These are phyloP conservation scores for Gnomoniopsis smithogilvyi DNA, from an alignment of 2,329 filamentous ascomycete species.

Conservation along the genomic window DNA sequence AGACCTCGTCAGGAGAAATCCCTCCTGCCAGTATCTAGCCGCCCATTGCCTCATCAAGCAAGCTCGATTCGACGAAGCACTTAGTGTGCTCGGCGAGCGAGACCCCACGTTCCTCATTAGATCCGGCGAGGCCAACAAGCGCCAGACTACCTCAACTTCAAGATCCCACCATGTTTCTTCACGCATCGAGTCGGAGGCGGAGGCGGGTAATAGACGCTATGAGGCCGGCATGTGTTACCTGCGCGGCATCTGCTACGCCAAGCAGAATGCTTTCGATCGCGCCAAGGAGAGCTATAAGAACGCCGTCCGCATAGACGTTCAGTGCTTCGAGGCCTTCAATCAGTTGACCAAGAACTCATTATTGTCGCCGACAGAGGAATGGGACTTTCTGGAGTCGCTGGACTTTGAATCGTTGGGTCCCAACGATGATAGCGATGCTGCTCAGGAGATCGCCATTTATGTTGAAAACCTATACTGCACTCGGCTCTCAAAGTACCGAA, in stretches of 20 bases:
- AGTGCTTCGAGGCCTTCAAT: slow-evolving; percentile 97
- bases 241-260: slow-evolving; percentile 88
- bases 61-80: slow-evolving; percentile 82
- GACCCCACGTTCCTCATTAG: slow-evolving; percentile 84
- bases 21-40: slow-evolving; percentile 87
- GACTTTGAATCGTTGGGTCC: slow-evolving; percentile 83
- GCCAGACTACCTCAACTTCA: slow-evolving; percentile 47
- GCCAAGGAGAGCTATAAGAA: slow-evolving; percentile 99
- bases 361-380: slow-evolving; percentile 82
- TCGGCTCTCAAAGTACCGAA: slow-evolving; percentile 89
- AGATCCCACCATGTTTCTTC: slow-evolving; percentile 4
- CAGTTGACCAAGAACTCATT: slow-evolving; percentile 96
- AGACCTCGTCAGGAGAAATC: slow-evolving; percentile 75
- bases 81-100: slow-evolving; percentile 81
- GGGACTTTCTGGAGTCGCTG: slow-evolving; percentile 81
- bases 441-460: slow-evolving; percentile 88
- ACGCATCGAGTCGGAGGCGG: slow-evolving; percentile 50
- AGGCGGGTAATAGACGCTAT: slow-evolving; percentile 73
- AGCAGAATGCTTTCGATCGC: slow-evolving; percentile 94
- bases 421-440: slow-evolving; percentile 53
- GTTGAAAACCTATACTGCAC: slow-evolving; percentile 96
- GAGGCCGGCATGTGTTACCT: slow-evolving; percentile 98
- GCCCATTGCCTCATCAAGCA: slow-evolving; percentile 95
- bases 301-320: slow-evolving; percentile 92
- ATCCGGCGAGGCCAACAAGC: slow-evolving; percentile 56